phyloP scores from a whole-genome alignment of 2,329 filamentous ascomycete genomes.

The Colletotrichum endophyticum region DNA sequence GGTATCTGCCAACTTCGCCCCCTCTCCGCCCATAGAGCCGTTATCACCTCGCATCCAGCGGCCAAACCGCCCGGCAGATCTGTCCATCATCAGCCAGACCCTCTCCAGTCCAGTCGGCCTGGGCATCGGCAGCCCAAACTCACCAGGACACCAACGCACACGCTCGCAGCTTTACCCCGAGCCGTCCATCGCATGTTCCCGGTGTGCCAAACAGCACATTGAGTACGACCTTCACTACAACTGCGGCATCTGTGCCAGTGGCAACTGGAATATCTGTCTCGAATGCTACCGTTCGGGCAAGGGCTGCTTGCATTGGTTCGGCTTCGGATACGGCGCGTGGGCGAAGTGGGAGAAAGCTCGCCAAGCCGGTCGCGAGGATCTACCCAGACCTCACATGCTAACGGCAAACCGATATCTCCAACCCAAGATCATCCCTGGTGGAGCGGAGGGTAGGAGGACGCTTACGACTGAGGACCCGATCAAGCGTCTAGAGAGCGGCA shows the following conservation, averaged over 20 bases:
- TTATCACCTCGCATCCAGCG: conserved; percentile 21
- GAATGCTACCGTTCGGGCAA: conserved; percentile 78
- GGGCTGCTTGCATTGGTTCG: conserved; percentile 87
- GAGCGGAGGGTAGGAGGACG: conserved; percentile 59
- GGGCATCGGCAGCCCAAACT: conserved; percentile 35
- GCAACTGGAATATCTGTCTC: conserved; percentile 80
- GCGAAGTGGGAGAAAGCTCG: conserved; percentile 65
- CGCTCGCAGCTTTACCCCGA: conserved; percentile 65
- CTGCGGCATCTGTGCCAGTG: conserved; percentile 72
- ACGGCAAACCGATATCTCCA: conserved; percentile 61
- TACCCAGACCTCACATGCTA: conserved; percentile 62
- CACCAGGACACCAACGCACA: conserved; percentile 42
- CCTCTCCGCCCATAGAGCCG: conserved; percentile 20
- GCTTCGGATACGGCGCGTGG: conserved; percentile 79
- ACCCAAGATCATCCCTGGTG: conserved; percentile 53
- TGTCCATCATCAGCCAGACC: conserved; percentile 39
- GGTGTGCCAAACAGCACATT: conserved; percentile 74
- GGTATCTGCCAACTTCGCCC: conserved; percentile 20
- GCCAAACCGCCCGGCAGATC: conserved; percentile 41
- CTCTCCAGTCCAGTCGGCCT: conserved; percentile 30
- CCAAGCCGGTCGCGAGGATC: conserved; percentile 39
- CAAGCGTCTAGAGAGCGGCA: conserved; percentile 74
- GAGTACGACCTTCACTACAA: conserved; percentile 89
- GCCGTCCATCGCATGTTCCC: conserved; percentile 75
- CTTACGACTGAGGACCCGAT: conserved; percentile 72